Conservation (phyloP, 202 grass and related monocot genomes). For the Setaria italica region DNA sequence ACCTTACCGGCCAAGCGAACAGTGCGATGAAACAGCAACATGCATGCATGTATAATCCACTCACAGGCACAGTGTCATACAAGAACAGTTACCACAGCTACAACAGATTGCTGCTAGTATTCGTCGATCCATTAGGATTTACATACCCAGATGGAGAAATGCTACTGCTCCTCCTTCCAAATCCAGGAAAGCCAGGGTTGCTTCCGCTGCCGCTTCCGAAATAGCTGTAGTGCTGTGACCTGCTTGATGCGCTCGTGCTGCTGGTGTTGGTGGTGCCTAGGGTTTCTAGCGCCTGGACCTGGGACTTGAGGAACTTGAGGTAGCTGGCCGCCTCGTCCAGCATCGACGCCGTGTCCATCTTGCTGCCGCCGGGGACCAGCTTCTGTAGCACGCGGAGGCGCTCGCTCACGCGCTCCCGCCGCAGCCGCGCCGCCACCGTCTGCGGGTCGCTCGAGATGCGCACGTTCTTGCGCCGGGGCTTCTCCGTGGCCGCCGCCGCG, state of each 20-base stretch:
- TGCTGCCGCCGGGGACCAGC: slow-evolving; percentile 87
- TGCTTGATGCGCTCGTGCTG: slow-evolving; percentile 12
- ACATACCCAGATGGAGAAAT: slow-evolving; percentile 36
- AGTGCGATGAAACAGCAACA: slow-evolving; percentile 33
- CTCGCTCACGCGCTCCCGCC: slow-evolving; percentile 79
- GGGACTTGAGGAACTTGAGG: slow-evolving; percentile 94
- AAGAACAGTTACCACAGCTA: slow-evolving; percentile 15
- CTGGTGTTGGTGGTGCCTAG: slow-evolving; percentile 40
- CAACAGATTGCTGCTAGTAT: slow-evolving; percentile 36
- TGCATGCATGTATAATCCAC: slow-evolving; percentile 31
- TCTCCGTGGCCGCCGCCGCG: slow-evolving; percentile 20
- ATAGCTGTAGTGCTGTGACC: slow-evolving; percentile 39
- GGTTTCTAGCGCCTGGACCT: slow-evolving; percentile 86
- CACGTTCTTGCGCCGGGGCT: slow-evolving; percentile 78
- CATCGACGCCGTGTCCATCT: slow-evolving; percentile 98
- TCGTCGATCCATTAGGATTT: slow-evolving; percentile 45
- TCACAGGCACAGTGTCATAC: not conserved
- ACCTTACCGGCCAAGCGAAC: slow-evolving; percentile 2
- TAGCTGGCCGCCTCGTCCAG: slow-evolving; percentile 94
- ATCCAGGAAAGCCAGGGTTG: slow-evolving; percentile 13
- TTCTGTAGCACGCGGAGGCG: slow-evolving; percentile 79
- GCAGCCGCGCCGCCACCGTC: slow-evolving; percentile 80
- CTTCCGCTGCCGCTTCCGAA: not conserved
- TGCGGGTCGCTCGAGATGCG: slow-evolving; percentile 88
- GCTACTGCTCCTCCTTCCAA: slow-evolving; percentile 34